phyloP scores from a whole-genome alignment of 1,284 basidiomycete species.

The Leucoagaricus sp. region DNA sequence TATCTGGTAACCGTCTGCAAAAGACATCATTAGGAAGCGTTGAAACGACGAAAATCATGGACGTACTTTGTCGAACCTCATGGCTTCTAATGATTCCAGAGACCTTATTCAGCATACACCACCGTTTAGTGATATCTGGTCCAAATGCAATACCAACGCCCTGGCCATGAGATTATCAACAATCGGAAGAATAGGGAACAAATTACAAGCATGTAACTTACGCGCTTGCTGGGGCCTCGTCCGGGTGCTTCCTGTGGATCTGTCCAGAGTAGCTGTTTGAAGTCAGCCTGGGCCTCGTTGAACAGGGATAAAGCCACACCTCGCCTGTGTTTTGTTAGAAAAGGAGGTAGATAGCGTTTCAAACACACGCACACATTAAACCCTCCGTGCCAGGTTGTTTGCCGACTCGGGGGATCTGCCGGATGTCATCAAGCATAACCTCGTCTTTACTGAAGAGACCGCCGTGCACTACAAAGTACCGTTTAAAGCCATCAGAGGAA shows the following conservation, averaged over 20 bases:
- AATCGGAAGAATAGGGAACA: not conserved
- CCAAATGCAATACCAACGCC: constrained; percentile 97
- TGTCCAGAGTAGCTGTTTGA: constrained; percentile 74
- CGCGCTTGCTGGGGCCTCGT: constrained; percentile 96
- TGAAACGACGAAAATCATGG: constrained; percentile 5
- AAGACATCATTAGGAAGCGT: constrained; percentile 12
- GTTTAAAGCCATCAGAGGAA: constrained; percentile 81
- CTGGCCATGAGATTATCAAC: constrained; percentile 35
- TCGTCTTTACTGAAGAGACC: constrained; percentile 95
- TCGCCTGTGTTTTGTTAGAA: constrained; percentile 44
- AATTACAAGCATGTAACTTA: constrained; percentile 34
- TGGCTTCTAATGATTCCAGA: constrained; percentile 94
- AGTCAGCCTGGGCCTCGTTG: constrained; percentile 16
- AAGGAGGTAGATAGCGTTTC: constrained; percentile 6
- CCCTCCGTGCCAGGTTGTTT: constrained; percentile 94
- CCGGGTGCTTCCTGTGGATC: constrained; percentile 92
- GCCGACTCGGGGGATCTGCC: constrained; percentile 85
- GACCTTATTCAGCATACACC: constrained; percentile 88
- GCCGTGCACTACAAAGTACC: constrained; percentile 96
- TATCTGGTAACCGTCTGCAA: constrained; percentile 81
- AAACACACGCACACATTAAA: constrained; percentile 74
- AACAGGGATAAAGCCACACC: constrained; percentile 35
- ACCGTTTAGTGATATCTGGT: constrained; percentile 86
- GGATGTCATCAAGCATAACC: constrained; percentile 91
- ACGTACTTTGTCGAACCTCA: constrained; percentile 90